Base-by-base conservation (phyloP, 306 rosid genomes). In the Trifolium repens region DNA sequence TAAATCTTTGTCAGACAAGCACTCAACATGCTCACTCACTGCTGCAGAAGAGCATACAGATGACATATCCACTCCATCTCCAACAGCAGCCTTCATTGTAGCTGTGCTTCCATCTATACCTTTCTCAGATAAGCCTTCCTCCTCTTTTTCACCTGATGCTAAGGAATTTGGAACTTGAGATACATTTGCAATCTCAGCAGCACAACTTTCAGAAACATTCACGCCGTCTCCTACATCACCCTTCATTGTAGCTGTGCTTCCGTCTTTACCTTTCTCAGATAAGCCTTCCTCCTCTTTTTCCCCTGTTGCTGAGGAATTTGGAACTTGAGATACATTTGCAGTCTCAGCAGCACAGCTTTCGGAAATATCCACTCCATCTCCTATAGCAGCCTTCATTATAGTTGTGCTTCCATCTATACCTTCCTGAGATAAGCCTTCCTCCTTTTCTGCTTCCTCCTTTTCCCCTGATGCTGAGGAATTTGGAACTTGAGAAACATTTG, bases 1-100 rank as follows among this genome's bases (percentile, higher is more conserved):
- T 58, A 61, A 50, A 61, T 53, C 84, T 74, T 78, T 72, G 77
- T 78, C 84, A 66, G 83, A 71, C 61, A 32, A 76, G 58, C 76
- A 71, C 42, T 83, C 78, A 44, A 72, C 49, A 27, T 16, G 74
- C 67, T 77, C 78, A 52, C 67, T 77, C 67, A 69, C 87, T 10
- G 70, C 71, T 27, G 58, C 81, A 64, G 83, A 39, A 68, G 85
- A 42, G 59, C 75, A 42, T n/a, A 49, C 30, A 65, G 65, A 54
- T 14, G 74, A 32, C 50, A 59, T 34, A 61, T 72, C 79, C 77
- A 58, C 58, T 32, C 53, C 77, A 68, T 83, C 78, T 6, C 26
- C 69, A 13, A 22, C 57, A 60, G 57, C 74, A 72, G 68, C 77
- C 34, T 72, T 70, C 71, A 57, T 55, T 69, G 9, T 42, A 57